Conservation (phyloP, 2,329 filamentous ascomycete species). For the Exophiala alcalophila region DNA sequence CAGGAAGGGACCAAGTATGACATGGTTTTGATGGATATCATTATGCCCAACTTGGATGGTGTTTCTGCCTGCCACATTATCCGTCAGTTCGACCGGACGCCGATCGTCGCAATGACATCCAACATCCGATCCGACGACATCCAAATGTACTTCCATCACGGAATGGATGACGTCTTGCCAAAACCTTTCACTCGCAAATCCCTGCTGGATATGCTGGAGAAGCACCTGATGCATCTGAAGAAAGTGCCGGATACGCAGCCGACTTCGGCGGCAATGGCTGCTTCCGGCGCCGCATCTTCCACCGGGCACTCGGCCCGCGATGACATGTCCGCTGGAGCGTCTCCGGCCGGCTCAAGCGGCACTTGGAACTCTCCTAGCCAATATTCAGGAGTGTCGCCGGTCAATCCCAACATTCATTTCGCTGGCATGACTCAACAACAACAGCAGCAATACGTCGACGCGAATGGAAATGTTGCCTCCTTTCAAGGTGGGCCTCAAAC, state of each 20-base stretch:
- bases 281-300: conserved; percentile 51
- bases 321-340: conserved; percentile 61
- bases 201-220: conserved; percentile 80
- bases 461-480: conserved; percentile 17
- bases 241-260: conserved; percentile 58
- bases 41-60: conserved; percentile 95
- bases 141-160: conserved; percentile 93
- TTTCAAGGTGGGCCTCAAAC: conserved; percentile 21
- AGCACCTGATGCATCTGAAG: conserved; percentile 80
- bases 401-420: conserved; percentile 44
- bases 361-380: conserved; percentile 64
- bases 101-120: conserved; percentile 97
- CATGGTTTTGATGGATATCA: conserved; percentile 84
- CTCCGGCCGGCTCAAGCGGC: conserved; percentile 56
- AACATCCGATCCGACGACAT: conserved; percentile 97
- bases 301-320: conserved; percentile 58
- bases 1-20: conserved; percentile 63
- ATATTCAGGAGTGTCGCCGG: conserved; percentile 57
- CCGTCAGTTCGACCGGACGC: conserved; percentile 76
- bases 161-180: conserved; percentile 95
- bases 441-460: conserved; percentile 22
- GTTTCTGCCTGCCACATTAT: conserved; percentile 94
- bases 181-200: conserved; percentile 94
- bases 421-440: conserved; percentile 20
- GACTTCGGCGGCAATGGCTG: conserved; percentile 33